Evolutionary conservation across 768 basidiomycete genomes (phyloP).

Genomic region (Boletellus ananas): DNA sequence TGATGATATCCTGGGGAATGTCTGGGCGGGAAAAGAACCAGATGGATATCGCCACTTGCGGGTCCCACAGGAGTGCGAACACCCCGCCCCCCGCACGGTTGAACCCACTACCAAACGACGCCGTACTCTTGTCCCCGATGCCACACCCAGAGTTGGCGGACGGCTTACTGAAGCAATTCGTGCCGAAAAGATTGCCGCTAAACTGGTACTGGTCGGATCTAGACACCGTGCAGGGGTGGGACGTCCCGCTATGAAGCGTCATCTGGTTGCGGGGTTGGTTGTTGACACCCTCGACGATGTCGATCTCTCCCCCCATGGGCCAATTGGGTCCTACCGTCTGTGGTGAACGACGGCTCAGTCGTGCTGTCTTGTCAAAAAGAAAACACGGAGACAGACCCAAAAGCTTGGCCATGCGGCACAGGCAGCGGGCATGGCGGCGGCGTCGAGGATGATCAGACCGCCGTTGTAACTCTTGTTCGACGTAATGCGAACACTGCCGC

Average conservation of each 20-base stretch:
- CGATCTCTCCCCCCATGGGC: conserved; percentile 61
- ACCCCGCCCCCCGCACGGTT: conserved; percentile 45
- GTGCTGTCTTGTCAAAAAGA: neutral
- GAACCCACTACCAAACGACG: conserved; percentile 41
- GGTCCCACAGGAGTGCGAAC: conserved; percentile 54
- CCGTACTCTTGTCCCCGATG: conserved; percentile 39
- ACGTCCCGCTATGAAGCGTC: conserved; percentile 56
- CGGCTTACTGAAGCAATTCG: conserved; percentile 39
- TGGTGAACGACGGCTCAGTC: neutral
- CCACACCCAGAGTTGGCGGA: conserved; percentile 48
- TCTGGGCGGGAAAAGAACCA: conserved; percentile 53
- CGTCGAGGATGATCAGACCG: conserved; percentile 77
- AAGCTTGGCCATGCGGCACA: conserved; percentile 64
- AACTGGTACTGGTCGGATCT: conserved; percentile 12
- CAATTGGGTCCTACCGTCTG: conserved; percentile 48
- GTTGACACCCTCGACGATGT: conserved; percentile 74
- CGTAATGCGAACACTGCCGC: conserved; percentile 59
- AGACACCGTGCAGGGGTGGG: conserved; percentile 37
- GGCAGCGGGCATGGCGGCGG: conserved; percentile 66
- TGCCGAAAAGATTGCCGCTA: conserved; percentile 21
- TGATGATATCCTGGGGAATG: conserved; percentile 51
- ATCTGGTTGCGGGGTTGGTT: conserved; percentile 54
- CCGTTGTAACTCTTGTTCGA: conserved; percentile 56
- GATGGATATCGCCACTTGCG: conserved; percentile 43
- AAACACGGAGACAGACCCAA: conserved; percentile 33